Conservation (phyloP, 2,329 filamentous ascomycete species). For the Teratosphaeria viscida region DNA sequence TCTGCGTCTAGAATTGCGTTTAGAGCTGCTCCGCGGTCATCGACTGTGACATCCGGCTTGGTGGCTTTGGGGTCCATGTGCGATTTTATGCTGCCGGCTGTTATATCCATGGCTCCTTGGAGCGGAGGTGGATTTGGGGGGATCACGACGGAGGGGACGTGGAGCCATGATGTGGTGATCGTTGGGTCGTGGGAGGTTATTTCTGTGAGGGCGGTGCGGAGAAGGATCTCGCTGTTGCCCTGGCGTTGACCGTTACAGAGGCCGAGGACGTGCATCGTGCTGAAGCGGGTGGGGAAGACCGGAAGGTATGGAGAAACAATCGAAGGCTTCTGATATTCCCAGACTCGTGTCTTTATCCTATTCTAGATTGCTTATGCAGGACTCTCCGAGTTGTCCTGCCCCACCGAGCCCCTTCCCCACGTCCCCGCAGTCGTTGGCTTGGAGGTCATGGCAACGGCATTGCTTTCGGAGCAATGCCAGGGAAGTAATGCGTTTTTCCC, state of each 20-base stretch:
- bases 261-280: conserved; percentile 10
- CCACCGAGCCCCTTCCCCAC: neutral
- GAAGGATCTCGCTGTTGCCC: conserved; percentile 7
- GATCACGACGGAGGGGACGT: conserved; percentile 6
- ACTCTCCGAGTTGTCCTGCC: neutral
- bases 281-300: no score
- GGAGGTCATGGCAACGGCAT: neutral
- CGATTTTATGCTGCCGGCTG: neutral
- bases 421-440: neutral
- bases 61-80: neutral
- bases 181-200: conserved; percentile 1
- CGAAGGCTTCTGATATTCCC: neutral
- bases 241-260: conserved; percentile 4
- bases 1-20: conserved; percentile 10
- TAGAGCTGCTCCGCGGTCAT: conserved; percentile 7
- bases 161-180: conserved; percentile 7
- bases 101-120: conserved; percentile 1
- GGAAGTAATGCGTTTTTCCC: no score
- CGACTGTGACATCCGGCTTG: neutral
- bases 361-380: neutral
- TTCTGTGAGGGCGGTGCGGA: conserved; percentile 5
- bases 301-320: neutral
- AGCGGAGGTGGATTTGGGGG: conserved; percentile 3
- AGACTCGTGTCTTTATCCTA: neutral
- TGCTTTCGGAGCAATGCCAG: neutral